Evolutionary conservation across 106 monocot genomes (phyloP), one percentile per base, ranked within the genome.

Genomic region (Dendrobium officinale): DNA sequence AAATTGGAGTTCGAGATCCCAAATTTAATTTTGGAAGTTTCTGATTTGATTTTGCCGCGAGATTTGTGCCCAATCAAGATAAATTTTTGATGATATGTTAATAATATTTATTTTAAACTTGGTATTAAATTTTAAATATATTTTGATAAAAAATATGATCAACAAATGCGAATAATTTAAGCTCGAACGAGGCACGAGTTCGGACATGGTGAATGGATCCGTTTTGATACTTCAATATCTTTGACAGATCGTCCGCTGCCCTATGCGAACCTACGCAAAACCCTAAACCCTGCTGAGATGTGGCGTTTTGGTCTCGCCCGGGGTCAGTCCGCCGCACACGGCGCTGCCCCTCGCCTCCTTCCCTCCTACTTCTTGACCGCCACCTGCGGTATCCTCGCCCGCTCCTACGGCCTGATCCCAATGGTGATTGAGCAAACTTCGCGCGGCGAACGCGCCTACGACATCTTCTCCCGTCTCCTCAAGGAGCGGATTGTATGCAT

Each of bases 351-450:
- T n/a, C 22, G 79, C 41, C 22, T 77, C 11, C 18, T 66, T 17
- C 66, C 64, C 11, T 47, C 78, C 42, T 16, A 56, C 27, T 18
- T 43, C 45, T n/a, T 75, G 27, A 15, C 75, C 11, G 15, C 75
- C 6, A 0, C 49, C 37, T 20, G 29, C 37, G 3, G 3, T 15
- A 42, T 17, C 47, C 2, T 24, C 42, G 4, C 77, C 26, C 85
- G 88, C 8, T 67, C 75, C 42, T 92, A 89, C 75, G 87, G 89
- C 70, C 90, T 97, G 45, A 87, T 96, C 9, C 96, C 94, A 6
- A 94, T 97, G 96, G 96, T 97, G 37, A 94, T 97, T 80, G 96
- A 97, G 89, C 96, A 97, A 79, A 94, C 96, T 66, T 94, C 93
- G 75, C 88, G 96, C 47, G 94, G 94, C 20, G 94, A 97, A 79